Percentiles rank a stretch among this genome's conserved stretches.
phyloP scores from a whole-genome alignment of 257 asterid species.

The Oldenlandia corymbosa region DNA sequence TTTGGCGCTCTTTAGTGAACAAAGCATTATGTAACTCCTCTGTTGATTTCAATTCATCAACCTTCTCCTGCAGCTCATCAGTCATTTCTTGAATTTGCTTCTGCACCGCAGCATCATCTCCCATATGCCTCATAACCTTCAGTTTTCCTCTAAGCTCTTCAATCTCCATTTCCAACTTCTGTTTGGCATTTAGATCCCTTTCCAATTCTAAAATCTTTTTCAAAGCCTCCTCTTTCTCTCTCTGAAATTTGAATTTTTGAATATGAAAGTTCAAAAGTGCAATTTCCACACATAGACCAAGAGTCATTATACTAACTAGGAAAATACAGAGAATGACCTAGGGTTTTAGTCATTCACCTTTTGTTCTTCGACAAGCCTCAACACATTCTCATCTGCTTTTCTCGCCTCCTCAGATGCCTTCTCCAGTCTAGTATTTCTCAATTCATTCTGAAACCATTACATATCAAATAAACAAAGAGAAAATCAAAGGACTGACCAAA shows the following conservation, averaged over 20 bases:
- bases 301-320: neutral
- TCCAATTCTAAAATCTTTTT: constrained; percentile 50
- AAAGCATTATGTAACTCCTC: constrained; percentile 25
- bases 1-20: constrained; percentile 28
- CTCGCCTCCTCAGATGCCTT: constrained; percentile 81
- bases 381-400: constrained; percentile 68
- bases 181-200: constrained; percentile 29
- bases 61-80: constrained; percentile 26
- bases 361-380: constrained; percentile 79
- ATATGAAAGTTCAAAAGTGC: neutral
- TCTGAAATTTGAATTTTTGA: constrained; percentile 40
- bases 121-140: constrained; percentile 42
- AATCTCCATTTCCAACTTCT: constrained; percentile 31
- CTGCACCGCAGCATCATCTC: constrained; percentile 40
- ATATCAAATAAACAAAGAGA: neutral
- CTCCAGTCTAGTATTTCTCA: constrained; percentile 59
- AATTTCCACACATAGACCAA: neutral
- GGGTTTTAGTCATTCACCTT: constrained; percentile 36
- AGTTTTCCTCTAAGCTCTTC: constrained; percentile 34
- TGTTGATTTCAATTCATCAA: constrained; percentile 30
- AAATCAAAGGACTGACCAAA: neutral
- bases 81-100: constrained; percentile 33
- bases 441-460: constrained; percentile 46
- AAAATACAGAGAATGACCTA: neutral
- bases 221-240: constrained; percentile 46